These are phyloP conservation scores for Raffaelea deltoideospora DNA, from an alignment of 2,329 filamentous ascomycete species.

Conservation along the genomic window DNA sequence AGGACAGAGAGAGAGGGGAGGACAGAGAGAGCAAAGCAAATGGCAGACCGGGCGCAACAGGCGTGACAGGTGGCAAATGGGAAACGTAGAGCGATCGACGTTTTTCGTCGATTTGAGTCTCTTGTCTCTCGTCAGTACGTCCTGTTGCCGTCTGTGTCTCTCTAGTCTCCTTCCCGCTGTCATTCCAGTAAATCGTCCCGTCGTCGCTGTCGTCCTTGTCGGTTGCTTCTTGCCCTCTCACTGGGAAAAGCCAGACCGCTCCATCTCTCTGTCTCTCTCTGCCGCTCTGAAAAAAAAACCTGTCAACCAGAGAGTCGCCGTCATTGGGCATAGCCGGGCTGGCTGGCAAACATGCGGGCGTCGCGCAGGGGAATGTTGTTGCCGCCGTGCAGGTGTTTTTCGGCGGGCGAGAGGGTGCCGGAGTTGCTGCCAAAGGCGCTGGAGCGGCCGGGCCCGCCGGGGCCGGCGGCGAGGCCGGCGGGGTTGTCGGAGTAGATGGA, in stretches of 20 bases:
- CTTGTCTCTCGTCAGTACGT: no score
- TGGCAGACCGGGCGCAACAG: no score
- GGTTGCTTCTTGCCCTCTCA: neutral
- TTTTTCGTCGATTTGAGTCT: no score
- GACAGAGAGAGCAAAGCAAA: neutral
- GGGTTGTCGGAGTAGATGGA: constrained; percentile 16
- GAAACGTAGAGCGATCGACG: no score
- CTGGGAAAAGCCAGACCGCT: no score
- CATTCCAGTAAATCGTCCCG: neutral
- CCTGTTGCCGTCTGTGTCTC: no score
- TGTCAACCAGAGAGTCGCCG: constrained; percentile 8
- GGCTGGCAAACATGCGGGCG: constrained; percentile 23
- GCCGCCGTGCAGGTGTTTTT: no score
- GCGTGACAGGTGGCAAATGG: neutral
- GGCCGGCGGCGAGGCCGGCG: neutral
- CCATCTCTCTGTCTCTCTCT: no score
- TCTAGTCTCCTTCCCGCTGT: neutral
- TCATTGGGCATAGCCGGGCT: constrained; percentile 9
- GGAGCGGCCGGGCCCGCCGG: no score
- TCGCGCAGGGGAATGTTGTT: constrained; percentile 33
- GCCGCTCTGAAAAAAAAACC: neutral
- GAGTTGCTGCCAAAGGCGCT: constrained; percentile 13
- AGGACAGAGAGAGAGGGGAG: neutral
- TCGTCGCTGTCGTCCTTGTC: neutral
- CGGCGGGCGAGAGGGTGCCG: constrained; percentile 9